Base-by-base conservation (phyloP, 345 rosid species). In the Salix udensis region DNA sequence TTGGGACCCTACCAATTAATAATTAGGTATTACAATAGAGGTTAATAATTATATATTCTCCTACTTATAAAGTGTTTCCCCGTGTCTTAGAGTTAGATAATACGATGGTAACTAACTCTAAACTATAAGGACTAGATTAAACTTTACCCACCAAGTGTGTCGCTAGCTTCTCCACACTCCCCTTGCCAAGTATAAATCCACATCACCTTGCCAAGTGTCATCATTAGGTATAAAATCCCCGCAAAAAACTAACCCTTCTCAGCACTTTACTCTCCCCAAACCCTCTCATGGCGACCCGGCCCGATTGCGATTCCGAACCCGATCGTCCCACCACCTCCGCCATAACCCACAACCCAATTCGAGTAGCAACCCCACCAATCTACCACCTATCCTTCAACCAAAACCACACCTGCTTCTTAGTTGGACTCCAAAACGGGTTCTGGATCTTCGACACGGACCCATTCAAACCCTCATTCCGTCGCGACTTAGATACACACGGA, bases 331-430 rank as follows among this genome's bases (percentile, higher is more conserved):
- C 26, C 23, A 0, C 74, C 44, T 4, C 31, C 16, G 28, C 30
- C 55, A 74, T 13, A 3, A 26, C 65, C 12, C 67, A 31, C 34
- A 69, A 11, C 31, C 73, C 66, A 24, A 23, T 30, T 34, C 50
- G 36, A 23, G 13, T n/a, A 52, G 16, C 75, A 24, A 26, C 46
- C 40, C 77, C 83, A 0, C 67, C 82, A 74, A 72, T 82, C 55
- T 53, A 78, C 78, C 86, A 84, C 67, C 74, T 86, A 39, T 86
- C 88, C 77, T 88, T 88, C 81, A 88, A 86, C 74, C 88, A 88
- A 70, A 88, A 86, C 82, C 58, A 58, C 68, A 74, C 78, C 34
- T 81, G 87, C 86, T 87, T 87, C 73, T 79, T 82, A 13, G 86
- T 74, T 21, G 87, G 81, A 23, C 79, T 83, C 60, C 88, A 84